Evolutionary conservation across 768 basidiomycete species (phyloP), one percentile per base, ranked within the genome.

Genomic region (Termitomyces sp.): DNA sequence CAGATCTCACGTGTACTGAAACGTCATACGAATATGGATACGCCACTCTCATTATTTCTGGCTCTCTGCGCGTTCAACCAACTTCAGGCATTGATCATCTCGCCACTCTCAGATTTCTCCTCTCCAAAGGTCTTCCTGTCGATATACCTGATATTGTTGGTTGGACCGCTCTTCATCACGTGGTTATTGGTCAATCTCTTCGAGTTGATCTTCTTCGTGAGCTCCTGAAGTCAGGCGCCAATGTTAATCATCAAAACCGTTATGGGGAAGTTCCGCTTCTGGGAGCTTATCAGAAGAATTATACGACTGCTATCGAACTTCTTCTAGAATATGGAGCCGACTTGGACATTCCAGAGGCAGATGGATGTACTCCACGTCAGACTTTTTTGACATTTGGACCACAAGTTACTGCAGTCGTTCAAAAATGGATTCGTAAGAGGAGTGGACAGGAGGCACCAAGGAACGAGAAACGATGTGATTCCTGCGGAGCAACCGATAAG

Each of bases 291-390:
- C 69, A 72, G 52, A 34, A 58, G 6, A 72, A 71, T 27, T 60
- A 74, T 18, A 59, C 72, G 1, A 37, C 44, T 1, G 68, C 70
- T 8, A 69, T 83, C 24, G 75, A 83, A 24, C 47, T 80, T 16
- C 63, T 85, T 52, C 73, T 85, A 74, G 81, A 81, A 62, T 73
- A 72, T 43, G 78, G 74, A 8, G 83, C 83, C 6, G 75, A 79
- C 54, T 26, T 83, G 48, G 74, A 79, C 53, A 61, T 76, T 9
- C 32, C 56, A 10, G 74, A 75, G 12, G 74, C 69, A 12, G 69
- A 83, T 55, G 77, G 76, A 0, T 42, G 67, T 9, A 65, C 73
- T 0, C 76, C 78, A 33, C 47, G 47, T 0, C 60, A 58, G 36
- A 60, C 70, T 53, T 78, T 63, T 57, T 14, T 74, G 5, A 20